Conservation (phyloP, 73 alveolate species). For the Uronychia setigera region DNA sequence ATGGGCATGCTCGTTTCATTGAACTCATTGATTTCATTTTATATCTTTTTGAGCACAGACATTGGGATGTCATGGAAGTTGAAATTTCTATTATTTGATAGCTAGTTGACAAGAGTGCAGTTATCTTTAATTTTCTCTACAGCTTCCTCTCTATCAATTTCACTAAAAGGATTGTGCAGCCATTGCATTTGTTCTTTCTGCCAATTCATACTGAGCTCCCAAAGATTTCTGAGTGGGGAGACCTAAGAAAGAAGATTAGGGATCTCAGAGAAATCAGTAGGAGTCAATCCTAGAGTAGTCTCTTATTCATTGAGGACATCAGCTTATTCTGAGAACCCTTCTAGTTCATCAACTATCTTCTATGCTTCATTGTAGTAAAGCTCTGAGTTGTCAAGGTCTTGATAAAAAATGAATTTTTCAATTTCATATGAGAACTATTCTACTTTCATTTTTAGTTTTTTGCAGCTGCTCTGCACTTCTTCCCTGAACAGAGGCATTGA, state of each 20-base stretch:
- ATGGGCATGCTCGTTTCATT: slow-evolving; percentile 31
- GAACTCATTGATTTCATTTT: slow-evolving; percentile 31
- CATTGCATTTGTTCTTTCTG: slow-evolving; percentile 18
- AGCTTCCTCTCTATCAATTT: slow-evolving; percentile 15
- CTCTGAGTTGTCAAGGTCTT: slow-evolving; percentile 35
- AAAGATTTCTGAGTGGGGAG: slow-evolving; percentile 10
- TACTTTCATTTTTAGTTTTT: slow-evolving; percentile 7
- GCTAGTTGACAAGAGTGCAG: neutral
- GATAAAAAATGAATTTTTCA: neutral
- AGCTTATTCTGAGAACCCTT: slow-evolving; percentile 6
- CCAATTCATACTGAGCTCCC: slow-evolving; percentile 28
- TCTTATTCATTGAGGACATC: slow-evolving; percentile 28
- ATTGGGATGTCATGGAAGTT: slow-evolving; percentile 22
- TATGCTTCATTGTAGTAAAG: slow-evolving; percentile 1
- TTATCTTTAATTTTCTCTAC: slow-evolving; percentile 1
- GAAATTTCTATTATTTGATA: neutral
- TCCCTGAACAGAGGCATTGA: slow-evolving; percentile 15
- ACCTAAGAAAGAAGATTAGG: neutral
- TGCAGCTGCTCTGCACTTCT: slow-evolving; percentile 9
- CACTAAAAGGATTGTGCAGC: slow-evolving; percentile 16
- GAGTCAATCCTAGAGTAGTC: slow-evolving; percentile 14
- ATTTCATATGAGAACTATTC: neutral
- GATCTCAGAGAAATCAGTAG: slow-evolving; percentile 23
- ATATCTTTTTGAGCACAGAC: slow-evolving; percentile 7
- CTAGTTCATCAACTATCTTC: slow-evolving; percentile 33